Base-by-base conservation (phyloP, 2,329 filamentous ascomycete species). In the Thielaviopsis musarum region DNA sequence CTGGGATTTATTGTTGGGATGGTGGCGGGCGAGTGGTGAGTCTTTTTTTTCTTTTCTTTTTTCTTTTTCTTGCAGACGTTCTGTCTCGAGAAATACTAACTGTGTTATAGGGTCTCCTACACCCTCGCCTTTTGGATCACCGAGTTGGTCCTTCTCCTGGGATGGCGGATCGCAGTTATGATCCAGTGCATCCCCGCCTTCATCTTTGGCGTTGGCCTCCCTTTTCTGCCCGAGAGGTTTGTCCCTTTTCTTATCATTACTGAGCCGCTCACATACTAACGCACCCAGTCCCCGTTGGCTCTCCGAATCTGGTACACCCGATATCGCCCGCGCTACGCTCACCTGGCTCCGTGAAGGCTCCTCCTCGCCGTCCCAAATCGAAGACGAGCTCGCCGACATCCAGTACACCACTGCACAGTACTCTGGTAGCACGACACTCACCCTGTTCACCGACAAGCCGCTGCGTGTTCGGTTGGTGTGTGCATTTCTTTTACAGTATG, bases 201-300 rank as follows among this genome's bases (percentile, higher is more conserved):
- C 7, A 62, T 77, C 12, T 82, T 82, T 62, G 70, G 73, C 13
- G 54, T 68, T 6, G 77, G 78, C 0, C 67, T 81, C 1, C 77
- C 77, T 0, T 76, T 77, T 48, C 67, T 77, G 22, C 77, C 77
- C 1, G 79, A 82, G 63, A 78, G 76, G 77, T 80, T 69, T 67
- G 73, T 69, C 6, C 53, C 53, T 45, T 38, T 17, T 21, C 21
- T 51, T 24, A 49, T 19, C 15, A 26, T n/a, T n/a, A 21, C 38
- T 45, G 15, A 5, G 5, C 38, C 15, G 4, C 15, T n/a, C 9
- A 49, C 21, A 2, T 24, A 59, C 60, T 62, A 17, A 62, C 41
- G 1, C 6, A 5, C n/a, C n/a, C n/a, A 77, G 77, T 10, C 78
- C 79, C 0, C 75, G 79, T 28, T 82, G 79, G 79, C 73, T 82